Evolutionary conservation across 805 yeast species (phyloP).

Genomic region (Yamadazyma laniorum): DNA sequence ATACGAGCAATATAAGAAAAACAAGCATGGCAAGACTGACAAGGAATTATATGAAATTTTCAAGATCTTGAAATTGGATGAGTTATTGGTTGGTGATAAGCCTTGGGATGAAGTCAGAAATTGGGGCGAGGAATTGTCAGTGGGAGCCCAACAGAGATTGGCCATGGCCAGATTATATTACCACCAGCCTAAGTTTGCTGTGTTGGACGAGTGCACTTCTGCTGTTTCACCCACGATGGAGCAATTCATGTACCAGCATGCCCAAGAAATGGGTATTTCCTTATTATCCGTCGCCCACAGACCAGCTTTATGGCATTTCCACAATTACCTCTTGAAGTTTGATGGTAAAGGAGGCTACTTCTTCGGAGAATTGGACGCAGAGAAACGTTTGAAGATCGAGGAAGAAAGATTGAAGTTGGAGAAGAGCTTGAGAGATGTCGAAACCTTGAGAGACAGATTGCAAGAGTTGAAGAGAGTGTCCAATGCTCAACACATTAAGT

Average conservation of each 20-base stretch:
- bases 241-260: constrained; percentile 81
- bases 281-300: constrained; percentile 89
- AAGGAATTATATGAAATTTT: constrained; percentile 53
- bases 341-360: constrained; percentile 77
- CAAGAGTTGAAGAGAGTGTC: constrained; percentile 58
- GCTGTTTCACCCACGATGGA: constrained; percentile 91
- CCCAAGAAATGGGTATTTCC: constrained; percentile 75
- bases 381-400: constrained; percentile 68
- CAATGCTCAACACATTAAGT: constrained; percentile 39
- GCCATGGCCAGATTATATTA: constrained; percentile 93
- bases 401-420: constrained; percentile 75
- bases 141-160: constrained; percentile 89
- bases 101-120: constrained; percentile 68
- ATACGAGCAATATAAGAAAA: constrained; percentile 48
- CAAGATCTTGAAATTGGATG: constrained; percentile 56
- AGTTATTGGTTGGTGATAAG: constrained; percentile 41
- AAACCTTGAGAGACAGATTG: constrained; percentile 63
- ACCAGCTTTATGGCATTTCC: constrained; percentile 91
- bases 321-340: constrained; percentile 75
- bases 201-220: constrained; percentile 92
- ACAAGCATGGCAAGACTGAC: constrained; percentile 39
- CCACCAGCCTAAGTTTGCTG: constrained; percentile 91
- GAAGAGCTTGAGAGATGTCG: constrained; percentile 66
- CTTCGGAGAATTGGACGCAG: constrained; percentile 66
- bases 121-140: constrained; percentile 86